Percentiles rank a stretch among this genome's conserved stretches.
Evolutionary conservation across 148 eudicot species (phyloP).

Genomic region (Arbutus unedo): DNA sequence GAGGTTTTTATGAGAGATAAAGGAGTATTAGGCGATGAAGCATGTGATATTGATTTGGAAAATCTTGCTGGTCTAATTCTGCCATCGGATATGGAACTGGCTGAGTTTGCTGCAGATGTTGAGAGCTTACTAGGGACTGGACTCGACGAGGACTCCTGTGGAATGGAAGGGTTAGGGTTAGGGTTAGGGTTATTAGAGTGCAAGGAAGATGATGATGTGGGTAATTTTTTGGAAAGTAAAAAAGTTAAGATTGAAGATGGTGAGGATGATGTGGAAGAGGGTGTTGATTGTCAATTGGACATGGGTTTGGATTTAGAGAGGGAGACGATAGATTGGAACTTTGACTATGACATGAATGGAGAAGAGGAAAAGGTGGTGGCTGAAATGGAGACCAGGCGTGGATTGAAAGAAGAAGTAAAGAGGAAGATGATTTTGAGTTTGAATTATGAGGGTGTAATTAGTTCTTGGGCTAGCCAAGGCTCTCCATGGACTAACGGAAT

Average conservation of each 20-base stretch:
- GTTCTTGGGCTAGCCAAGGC: slow-evolving; percentile 56
- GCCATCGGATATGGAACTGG: slow-evolving; percentile 68
- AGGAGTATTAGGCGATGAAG: not conserved
- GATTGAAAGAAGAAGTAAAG: slow-evolving; percentile 15
- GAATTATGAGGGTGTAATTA: slow-evolving; percentile 55
- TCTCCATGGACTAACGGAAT: slow-evolving; percentile 82
- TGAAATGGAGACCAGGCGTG: not conserved
- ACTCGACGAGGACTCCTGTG: slow-evolving; percentile 57
- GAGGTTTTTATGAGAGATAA: not conserved
- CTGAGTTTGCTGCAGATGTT: slow-evolving; percentile 81
- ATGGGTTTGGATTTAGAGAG: slow-evolving; percentile 37
- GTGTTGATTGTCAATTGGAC: slow-evolving; percentile 29
- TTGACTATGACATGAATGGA: slow-evolving; percentile 51
- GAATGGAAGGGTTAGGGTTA: slow-evolving; percentile 61
- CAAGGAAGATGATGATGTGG: not conserved
- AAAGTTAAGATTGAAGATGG: slow-evolving; percentile 45
- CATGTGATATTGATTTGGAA: slow-evolving; percentile 14
- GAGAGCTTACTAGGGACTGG: slow-evolving; percentile 76
- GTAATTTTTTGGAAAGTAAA: slow-evolving; percentile 21
- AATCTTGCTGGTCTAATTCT: slow-evolving; percentile 33
- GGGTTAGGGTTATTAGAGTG: not conserved
- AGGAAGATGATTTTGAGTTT: slow-evolving; percentile 51
- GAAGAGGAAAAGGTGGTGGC: slow-evolving; percentile 22
- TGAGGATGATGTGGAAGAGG: slow-evolving; percentile 13
- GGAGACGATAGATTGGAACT: slow-evolving; percentile 31